Base-by-base conservation (phyloP, 495 filamentous ascomycete genomes). In the Trichocladium antarcticum region DNA sequence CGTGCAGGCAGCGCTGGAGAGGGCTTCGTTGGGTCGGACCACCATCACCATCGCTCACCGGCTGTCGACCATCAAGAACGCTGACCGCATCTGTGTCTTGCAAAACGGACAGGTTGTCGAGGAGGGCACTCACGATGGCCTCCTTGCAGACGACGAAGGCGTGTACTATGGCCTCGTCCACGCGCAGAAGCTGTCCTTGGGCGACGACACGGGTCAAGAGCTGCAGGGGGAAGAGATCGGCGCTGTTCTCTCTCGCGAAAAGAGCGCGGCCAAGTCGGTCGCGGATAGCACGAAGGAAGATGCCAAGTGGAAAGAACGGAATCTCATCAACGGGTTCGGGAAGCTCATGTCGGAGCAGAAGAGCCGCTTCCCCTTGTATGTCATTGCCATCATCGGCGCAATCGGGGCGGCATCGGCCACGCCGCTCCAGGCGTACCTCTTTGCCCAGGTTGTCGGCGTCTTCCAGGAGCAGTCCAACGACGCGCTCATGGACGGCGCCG, bases 41-140 rank as follows among this genome's bases (percentile, higher is more conserved):
- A 89, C 84, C 1, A 82, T 93, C 46, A 81, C 84, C n/a, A 85
- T 93, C 17, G 78, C 79, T 16, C 85, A 90, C 62, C 68, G 83
- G 1, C 63, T 89, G 16, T 71, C 72, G 14, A 88, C 85, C 29
- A 84, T 90, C 48, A 72, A 75, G 29, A 77, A 80, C 48, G 82
- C 83, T 3, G 80, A 89, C 65, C 66, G 73, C 29, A 90, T 89
- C 39, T 78, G 82, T 49, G 76, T 87, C 47, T 71, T 89, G 45
- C 73, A 84, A 32, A 68, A 66, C 15, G 84, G 47, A 44, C 59
- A 42, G 9, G 75, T 86, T 37, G 68, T 81, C 16, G 84, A 89
- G 57, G 54, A 67, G 41, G 85, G 87, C 0, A 84, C 78, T 14
- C 85, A 88, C 62, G 72, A 75, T 1, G 73, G 78, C 55, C 65